Percentiles rank a stretch among this genome's conserved stretches.
These are phyloP conservation scores for Colletotrichum lini DNA, from an alignment of 2,329 filamentous ascomycete species.

Conservation along the genomic window DNA sequence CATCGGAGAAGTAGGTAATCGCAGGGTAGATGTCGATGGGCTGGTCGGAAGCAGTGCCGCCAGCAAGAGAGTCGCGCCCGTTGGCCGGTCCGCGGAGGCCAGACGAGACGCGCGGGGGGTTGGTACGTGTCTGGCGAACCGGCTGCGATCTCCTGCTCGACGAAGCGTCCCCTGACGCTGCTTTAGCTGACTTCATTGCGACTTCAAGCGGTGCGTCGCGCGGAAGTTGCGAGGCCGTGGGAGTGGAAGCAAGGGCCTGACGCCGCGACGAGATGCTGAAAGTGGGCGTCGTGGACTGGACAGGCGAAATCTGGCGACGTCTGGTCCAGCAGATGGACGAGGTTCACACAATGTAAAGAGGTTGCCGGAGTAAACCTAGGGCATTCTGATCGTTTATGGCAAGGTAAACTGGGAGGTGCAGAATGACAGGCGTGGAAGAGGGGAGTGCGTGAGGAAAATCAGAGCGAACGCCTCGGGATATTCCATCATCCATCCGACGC, in stretches of 20 bases:
- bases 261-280: conserved; percentile 4
- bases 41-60: conserved; percentile 64
- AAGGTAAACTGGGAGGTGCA: conserved; percentile 15
- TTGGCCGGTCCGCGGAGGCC: conserved; percentile 60
- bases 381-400: conserved; percentile 27
- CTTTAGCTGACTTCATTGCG: conserved; percentile 70
- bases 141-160: conserved; percentile 74
- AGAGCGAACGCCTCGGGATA: conserved; percentile 37
- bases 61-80: conserved; percentile 62
- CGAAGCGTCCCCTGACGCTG: conserved; percentile 56
- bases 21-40: conserved; percentile 78
- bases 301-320: neutral
- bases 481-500: conserved; percentile 37
- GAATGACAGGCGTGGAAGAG: conserved; percentile 22
- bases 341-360: neutral
- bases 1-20: conserved; percentile 86
- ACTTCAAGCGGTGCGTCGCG: conserved; percentile 15
- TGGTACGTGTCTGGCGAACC: conserved; percentile 75
- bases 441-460: conserved; percentile 41
- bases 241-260: conserved; percentile 14
- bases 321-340: conserved; percentile 15
- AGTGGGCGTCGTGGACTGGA: conserved; percentile 10
- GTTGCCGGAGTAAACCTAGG: conserved; percentile 13
- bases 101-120: conserved; percentile 69
- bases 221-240: conserved; percentile 17